These are phyloP conservation scores for Pythium rhizo-oryzae DNA, from an alignment of 352 stramenopile species.

Conservation along the genomic window DNA sequence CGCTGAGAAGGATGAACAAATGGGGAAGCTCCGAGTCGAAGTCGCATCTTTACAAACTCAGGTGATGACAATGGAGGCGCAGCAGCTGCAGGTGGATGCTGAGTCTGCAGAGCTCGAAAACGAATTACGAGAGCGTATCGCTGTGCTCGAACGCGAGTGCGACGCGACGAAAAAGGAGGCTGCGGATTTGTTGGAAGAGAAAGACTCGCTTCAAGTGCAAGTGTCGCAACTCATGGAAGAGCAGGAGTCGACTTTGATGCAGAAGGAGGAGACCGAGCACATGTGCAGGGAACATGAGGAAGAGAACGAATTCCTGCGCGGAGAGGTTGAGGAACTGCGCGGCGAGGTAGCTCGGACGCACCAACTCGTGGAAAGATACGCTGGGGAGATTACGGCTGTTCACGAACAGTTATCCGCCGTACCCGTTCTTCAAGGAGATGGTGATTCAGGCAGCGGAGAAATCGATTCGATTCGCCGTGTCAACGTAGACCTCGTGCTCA, in stretches of 20 bases:
- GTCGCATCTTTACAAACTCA: conserved; percentile 24
- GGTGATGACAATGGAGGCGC: conserved; percentile 28
- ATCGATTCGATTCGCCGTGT: neutral
- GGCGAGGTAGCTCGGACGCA: conserved; percentile 8
- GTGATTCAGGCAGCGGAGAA: neutral
- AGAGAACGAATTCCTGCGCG: conserved; percentile 15
- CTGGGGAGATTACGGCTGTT: conserved; percentile 6
- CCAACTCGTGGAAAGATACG: conserved; percentile 11
- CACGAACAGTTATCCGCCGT: conserved; percentile 4
- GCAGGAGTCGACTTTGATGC: conserved; percentile 11
- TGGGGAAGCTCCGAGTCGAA: conserved; percentile 22
- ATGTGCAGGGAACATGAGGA: conserved; percentile 14
- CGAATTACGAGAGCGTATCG: conserved; percentile 17
- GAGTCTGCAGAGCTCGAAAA: conserved; percentile 17
- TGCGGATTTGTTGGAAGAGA: conserved; percentile 1
- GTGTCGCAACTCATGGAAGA: conserved; percentile 19
- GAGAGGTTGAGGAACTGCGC: conserved; percentile 10
- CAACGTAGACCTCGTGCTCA: conserved; percentile 1
- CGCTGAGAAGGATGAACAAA: conserved; percentile 10
- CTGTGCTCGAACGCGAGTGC: conserved; percentile 9
- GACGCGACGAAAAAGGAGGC: conserved; percentile 13
- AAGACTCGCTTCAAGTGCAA: conserved; percentile 4
- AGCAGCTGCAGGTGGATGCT: conserved; percentile 23
- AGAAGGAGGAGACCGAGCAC: conserved; percentile 21
- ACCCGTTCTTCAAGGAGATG: neutral